These are phyloP conservation scores for Nitzschia putrida DNA, from an alignment of 108 stramenopile species.

Conservation along the genomic window DNA sequence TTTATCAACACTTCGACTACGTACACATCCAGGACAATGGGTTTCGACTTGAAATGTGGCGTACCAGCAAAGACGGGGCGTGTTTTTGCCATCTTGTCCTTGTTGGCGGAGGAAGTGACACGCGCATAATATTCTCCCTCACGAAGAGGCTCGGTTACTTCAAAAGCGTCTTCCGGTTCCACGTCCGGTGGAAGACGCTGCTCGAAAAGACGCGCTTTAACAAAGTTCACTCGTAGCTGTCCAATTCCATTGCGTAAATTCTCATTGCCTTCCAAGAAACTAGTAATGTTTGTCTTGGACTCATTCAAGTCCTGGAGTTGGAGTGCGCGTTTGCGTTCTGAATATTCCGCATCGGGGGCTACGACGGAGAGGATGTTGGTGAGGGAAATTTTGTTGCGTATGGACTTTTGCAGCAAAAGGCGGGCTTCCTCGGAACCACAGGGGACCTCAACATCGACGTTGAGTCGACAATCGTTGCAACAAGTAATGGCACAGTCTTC, in stretches of 20 bases:
- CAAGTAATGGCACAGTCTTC: conserved; percentile 74
- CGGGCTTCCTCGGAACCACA: conserved; percentile 68
- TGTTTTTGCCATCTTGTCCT: conserved; percentile 4
- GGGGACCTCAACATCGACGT: conserved; percentile 71
- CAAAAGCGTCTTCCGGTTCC: conserved; percentile 43
- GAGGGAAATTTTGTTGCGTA: conserved; percentile 56
- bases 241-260: conserved; percentile 40
- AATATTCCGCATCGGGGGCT: conserved; percentile 46
- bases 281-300: not conserved
- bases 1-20: not conserved
- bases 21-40: conserved; percentile 59
- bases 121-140: conserved; percentile 82
- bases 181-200: conserved; percentile 52
- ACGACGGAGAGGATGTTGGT: conserved; percentile 41
- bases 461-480: conserved; percentile 79
- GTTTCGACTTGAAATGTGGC: conserved; percentile 68
- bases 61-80: conserved; percentile 57
- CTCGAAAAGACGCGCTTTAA: conserved; percentile 66
- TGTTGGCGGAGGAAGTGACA: conserved; percentile 36
- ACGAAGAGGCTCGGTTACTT: conserved; percentile 27
- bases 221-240: conserved; percentile 49
- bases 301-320: conserved; percentile 5
- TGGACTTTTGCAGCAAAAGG: conserved; percentile 52
- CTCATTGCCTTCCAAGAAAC: not conserved
- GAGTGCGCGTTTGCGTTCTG: not conserved